phyloP scores from a whole-genome alignment of 352 stramenopile species.

The Globisporangium abappressorium region DNA sequence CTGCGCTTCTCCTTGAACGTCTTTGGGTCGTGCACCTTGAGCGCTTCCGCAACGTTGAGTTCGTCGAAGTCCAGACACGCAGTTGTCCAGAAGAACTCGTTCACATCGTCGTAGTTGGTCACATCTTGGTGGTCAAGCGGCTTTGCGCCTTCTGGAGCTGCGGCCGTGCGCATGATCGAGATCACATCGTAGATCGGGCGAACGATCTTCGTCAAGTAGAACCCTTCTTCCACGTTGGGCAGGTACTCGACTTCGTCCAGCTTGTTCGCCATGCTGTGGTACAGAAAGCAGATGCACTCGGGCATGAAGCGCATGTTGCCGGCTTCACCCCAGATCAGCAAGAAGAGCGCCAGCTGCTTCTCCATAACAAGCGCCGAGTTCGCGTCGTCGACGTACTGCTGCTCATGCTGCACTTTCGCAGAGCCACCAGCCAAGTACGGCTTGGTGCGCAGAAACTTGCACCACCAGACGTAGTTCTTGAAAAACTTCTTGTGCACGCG shows the following conservation, averaged over 20 bases:
- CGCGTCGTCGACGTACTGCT: constrained; percentile 51
- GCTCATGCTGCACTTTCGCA: constrained; percentile 8
- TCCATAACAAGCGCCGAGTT: constrained; percentile 45
- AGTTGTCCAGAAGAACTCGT: constrained; percentile 85
- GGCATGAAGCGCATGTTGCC: constrained; percentile 88
- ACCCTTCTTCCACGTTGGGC: constrained; percentile 43
- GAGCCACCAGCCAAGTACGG: constrained; percentile 28
- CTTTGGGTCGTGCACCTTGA: constrained; percentile 69
- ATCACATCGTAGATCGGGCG: constrained; percentile 78
- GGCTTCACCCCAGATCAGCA: constrained; percentile 82
- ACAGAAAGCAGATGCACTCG: constrained; percentile 88
- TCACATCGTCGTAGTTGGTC: constrained; percentile 88
- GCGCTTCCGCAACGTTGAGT: constrained; percentile 56
- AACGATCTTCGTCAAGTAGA: constrained; percentile 66
- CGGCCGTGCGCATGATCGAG: constrained; percentile 64
- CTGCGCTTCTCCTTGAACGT: constrained; percentile 87
- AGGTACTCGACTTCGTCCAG: constrained; percentile 58
- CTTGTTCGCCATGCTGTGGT: constrained; percentile 73
- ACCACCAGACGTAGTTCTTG: constrained; percentile 94
- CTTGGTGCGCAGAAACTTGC: constrained; percentile 86
- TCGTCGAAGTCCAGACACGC: constrained; percentile 71
- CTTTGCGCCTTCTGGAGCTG: constrained; percentile 33
- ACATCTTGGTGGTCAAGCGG: constrained; percentile 77
- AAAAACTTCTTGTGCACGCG: constrained; percentile 84
- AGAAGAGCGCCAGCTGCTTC: constrained; percentile 74